Percentiles rank a stretch among this genome's conserved stretches.
phyloP scores from a whole-genome alignment of 1,284 basidiomycete species.

The Rhizoctonia solani region DNA sequence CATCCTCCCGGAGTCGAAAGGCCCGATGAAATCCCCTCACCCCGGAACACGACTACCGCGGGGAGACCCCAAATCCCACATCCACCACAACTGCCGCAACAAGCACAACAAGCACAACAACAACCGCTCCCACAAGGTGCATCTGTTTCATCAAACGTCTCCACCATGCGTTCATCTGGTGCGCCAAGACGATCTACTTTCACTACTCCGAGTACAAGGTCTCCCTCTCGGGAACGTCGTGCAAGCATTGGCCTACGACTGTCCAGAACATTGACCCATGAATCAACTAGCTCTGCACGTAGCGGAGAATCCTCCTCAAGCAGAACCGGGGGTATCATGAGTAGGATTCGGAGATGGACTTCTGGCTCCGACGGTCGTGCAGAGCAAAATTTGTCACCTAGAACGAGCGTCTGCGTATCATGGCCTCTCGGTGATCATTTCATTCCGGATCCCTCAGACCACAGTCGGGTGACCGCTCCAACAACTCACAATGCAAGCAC shows the following conservation, averaged over 20 bases:
- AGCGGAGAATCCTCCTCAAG: not conserved
- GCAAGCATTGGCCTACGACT: not conserved
- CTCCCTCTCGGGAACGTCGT: slow-evolving; percentile 21
- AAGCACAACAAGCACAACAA: too few relatives aligned
- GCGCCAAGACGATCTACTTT: not conserved
- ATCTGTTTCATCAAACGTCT: too few relatives aligned
- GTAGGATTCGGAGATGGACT: slow-evolving; percentile 18
- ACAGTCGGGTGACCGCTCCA: slow-evolving; percentile 10
- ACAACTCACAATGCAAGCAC: too few relatives aligned
- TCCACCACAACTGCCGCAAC: slow-evolving; percentile 43
- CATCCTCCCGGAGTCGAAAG: slow-evolving; percentile 60
- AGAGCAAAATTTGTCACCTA: not conserved
- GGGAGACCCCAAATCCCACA: not conserved
- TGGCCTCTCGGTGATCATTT: too few relatives aligned
- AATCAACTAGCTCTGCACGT: slow-evolving; percentile 3
- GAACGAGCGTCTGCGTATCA: not conserved
- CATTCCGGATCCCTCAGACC: too few relatives aligned
- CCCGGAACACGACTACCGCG: not conserved
- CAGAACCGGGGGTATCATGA: not conserved
- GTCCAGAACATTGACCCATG: slow-evolving; percentile 27
- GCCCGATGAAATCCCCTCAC: slow-evolving; percentile 33
- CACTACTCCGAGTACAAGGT: not conserved
- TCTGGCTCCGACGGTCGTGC: not conserved
- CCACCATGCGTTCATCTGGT: too few relatives aligned
- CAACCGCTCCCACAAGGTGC: too few relatives aligned